phyloP scores from a whole-genome alignment of 2,329 filamentous ascomycete species.

The Aaosphaeria pasadenensis region DNA sequence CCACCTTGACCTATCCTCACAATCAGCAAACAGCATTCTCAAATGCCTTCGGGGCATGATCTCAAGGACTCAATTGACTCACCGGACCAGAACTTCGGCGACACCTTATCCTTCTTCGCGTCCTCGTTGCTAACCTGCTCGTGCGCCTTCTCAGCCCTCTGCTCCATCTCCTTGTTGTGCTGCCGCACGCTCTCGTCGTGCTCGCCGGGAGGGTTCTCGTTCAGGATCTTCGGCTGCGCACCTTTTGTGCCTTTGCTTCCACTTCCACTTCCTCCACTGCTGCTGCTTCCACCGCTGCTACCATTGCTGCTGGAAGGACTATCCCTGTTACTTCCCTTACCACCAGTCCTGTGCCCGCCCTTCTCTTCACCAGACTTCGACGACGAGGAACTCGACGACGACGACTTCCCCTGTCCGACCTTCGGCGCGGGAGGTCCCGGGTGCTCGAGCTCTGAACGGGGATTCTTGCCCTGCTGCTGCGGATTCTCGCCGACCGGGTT shows the following conservation, averaged over 20 bases:
- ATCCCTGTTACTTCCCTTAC: neutral
- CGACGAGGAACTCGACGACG: conserved; percentile 8
- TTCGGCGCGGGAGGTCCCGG: conserved; percentile 45
- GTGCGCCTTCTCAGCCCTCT: conserved; percentile 41
- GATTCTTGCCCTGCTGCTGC: conserved; percentile 40
- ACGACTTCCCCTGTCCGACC: conserved; percentile 33
- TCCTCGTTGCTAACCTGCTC: conserved; percentile 38
- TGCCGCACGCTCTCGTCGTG: conserved; percentile 36
- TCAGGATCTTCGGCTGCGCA: conserved; percentile 44
- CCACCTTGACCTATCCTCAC: conserved; percentile 21
- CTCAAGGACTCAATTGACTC: conserved; percentile 8
- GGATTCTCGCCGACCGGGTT: conserved; percentile 44
- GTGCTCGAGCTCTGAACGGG: conserved; percentile 41
- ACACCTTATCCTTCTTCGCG: conserved; percentile 40
- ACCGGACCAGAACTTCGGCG: conserved; percentile 40
- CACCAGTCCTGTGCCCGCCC: neutral
- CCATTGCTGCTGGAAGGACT: conserved; percentile 1
- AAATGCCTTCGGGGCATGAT: neutral
- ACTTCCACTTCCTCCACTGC: neutral
- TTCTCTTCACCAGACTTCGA: neutral
- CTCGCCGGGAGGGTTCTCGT: conserved; percentile 30
- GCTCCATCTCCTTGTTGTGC: conserved; percentile 45
- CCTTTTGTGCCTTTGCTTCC: conserved; percentile 22
- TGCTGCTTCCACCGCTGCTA: neutral
- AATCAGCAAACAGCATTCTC: neutral